Base-by-base conservation (phyloP, 1,284 basidiomycete species). In the Microbotryum violaceum region DNA sequence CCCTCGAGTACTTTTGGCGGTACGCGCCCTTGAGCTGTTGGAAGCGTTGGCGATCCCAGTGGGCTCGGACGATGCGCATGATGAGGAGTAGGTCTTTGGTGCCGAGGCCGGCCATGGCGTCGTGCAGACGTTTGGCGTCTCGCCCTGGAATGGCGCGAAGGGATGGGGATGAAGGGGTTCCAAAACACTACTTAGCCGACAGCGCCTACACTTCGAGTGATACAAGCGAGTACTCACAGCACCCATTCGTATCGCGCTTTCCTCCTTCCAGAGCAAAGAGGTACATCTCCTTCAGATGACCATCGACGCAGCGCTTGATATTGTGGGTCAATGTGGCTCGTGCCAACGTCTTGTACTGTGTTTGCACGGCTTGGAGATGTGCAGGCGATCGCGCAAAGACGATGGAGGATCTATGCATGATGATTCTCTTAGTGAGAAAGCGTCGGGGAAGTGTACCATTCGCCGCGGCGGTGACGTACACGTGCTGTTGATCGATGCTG, bases 251-350 rank as follows among this genome's bases (percentile, higher is more conserved):
- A 42, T 73, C 72, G 48, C 66, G 62, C 60, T 74, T 73, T 23
- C 68, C 74, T 10, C 70, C 72, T n/a, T 71, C 67, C 51, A 71
- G 70, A 49, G 74, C 74, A 66, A 67, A 71, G 8, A 74, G 58
- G 6, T 74, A 60, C 2, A 71, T 72, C 42, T 72, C 64, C 53
- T 65, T 56, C 66, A 75, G 70, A 62, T 75, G 74, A 3, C 73
- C 73, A 6, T 46, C 45, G 62, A 75, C 71, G 56, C 72, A 71
- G 18, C 61, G 57, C 50, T 74, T 69, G 62, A 75, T 70, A 62
- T 71, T 67, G 44, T 59, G 61, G 20, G 70, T 71, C 12, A 75
- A 62, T 0, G 65, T 21, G n/a, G 33, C 25, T 25, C 51, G 46
- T 14, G 37, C 12, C 14, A 42, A 18, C 12, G 54, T 58, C 45